A percentile compares a stretch with the other conserved stretches of the same genome.
These are phyloP conservation scores for Beta macrorhiza DNA, from an alignment of 179 eudicot species.

Conservation along the genomic window DNA sequence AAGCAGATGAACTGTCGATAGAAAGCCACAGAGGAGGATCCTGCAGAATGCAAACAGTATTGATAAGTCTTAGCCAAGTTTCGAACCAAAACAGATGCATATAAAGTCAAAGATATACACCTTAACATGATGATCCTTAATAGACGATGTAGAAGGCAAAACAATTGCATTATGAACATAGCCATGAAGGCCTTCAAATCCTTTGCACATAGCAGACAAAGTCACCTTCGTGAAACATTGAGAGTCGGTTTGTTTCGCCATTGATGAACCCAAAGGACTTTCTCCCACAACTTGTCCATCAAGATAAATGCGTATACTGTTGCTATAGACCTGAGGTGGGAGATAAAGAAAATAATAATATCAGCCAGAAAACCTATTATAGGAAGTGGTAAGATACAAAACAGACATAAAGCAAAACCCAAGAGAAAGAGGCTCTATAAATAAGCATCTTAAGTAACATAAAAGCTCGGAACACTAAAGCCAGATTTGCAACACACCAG, in stretches of 20 bases:
- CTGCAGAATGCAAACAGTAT: slow-evolving; percentile 35
- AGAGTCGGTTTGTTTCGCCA: slow-evolving; percentile 25
- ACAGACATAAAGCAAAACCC: background rate
- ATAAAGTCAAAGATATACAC: slow-evolving; percentile 29
- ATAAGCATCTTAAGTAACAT: slow-evolving; percentile 6
- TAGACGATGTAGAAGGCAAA: slow-evolving; percentile 36
- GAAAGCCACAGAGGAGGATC: slow-evolving; percentile 61
- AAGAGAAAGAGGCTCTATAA: background rate
- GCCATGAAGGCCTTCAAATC: slow-evolving; percentile 38
- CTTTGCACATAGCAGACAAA: slow-evolving; percentile 42
- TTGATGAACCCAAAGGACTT: slow-evolving; percentile 35
- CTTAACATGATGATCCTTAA: slow-evolving; percentile 50
- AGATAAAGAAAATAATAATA: slow-evolving; percentile 12
- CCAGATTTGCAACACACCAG: background rate
- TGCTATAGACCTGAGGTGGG: slow-evolving; percentile 46
- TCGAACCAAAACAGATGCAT: background rate
- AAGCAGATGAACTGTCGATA: slow-evolving; percentile 56
- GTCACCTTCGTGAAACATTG: slow-evolving; percentile 32
- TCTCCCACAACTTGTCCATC: slow-evolving; percentile 67
- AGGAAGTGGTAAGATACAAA: background rate
- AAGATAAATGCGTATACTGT: slow-evolving; percentile 51
- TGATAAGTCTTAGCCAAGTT: background rate
- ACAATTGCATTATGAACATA: slow-evolving; percentile 54
- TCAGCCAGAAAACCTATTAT: background rate
- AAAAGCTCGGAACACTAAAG: background rate